These are phyloP conservation scores for Cicer chorassanicum DNA, from an alignment of 306 rosid genomes.

Conservation along the genomic window DNA sequence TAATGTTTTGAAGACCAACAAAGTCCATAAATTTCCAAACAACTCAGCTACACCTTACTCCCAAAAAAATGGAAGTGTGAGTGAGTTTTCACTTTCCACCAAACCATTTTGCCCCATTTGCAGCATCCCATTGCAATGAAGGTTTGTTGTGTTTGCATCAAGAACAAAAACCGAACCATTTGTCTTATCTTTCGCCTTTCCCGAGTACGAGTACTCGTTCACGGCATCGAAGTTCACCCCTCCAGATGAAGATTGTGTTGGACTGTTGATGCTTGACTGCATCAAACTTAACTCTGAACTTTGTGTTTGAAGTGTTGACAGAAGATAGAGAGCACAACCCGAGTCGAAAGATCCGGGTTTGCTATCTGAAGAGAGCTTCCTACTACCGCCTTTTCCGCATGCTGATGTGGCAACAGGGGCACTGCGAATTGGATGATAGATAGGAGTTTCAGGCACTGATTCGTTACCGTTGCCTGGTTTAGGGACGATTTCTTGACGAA, in stretches of 20 bases:
- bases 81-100: slow-evolving; percentile 57
- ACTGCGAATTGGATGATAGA: slow-evolving; percentile 31
- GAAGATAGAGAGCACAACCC: slow-evolving; percentile 99
- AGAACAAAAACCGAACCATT: slow-evolving; percentile 5
- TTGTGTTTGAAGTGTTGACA: slow-evolving; percentile 79
- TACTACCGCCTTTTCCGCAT: slow-evolving; percentile 49
- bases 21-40: slow-evolving; percentile 27
- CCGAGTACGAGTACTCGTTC: neutral
- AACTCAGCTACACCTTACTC: slow-evolving; percentile 48
- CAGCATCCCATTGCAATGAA: slow-evolving; percentile 54
- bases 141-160: slow-evolving; percentile 42
- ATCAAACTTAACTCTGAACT: slow-evolving; percentile 52
- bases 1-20: slow-evolving; percentile 24
- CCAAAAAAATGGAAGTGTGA: slow-evolving; percentile 65
- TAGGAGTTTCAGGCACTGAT: slow-evolving; percentile 47
- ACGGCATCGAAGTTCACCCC: slow-evolving; percentile 46
- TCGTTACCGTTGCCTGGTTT: slow-evolving; percentile 39
- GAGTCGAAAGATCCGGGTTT: slow-evolving; percentile 58
- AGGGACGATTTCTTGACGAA: slow-evolving; percentile 52
- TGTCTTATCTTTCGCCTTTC: slow-evolving; percentile 2
- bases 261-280: slow-evolving; percentile 55
- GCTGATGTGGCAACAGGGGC: slow-evolving; percentile 43
- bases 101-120: slow-evolving; percentile 56
- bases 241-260: slow-evolving; percentile 52
- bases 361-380: slow-evolving; percentile 53